Base-by-base conservation (phyloP, 148 eudicot species). In the Agrostemma githago region DNA sequence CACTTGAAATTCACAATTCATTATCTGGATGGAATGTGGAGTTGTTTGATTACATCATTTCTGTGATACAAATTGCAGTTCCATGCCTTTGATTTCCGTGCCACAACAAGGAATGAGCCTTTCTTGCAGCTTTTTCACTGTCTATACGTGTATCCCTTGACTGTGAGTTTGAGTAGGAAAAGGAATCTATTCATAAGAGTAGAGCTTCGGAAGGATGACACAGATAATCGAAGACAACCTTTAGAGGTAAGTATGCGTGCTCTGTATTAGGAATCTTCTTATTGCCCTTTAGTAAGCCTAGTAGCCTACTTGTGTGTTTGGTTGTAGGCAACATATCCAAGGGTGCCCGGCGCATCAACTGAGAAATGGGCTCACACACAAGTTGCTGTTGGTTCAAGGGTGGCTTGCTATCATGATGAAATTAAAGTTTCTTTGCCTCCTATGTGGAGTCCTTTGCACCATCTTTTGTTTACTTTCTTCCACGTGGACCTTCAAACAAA, bases 401-500 rank as follows among this genome's bases (percentile, higher is more conserved):
- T 96, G 34, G 94, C 92, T 76, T 86, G 88, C 82, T 96, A 88
- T 83, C 99, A 96, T 84, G 99, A 96, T 84, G 99, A 92, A 82
- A 44, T 96, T 60, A 96, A 96, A 89, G 96, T 92, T 69, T 85
- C 94, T 69, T 88, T 96, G 70, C 99, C 99, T 66, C 84, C 94
- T 80, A 89, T 85, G 72, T 92, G 96, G 99, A 90, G 92, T 21
- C 92, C 97, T 41, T 46, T 67, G 72, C 99, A 96, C 81, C 99
- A 96, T 85, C 97, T 96, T 80, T 71, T 96, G 79, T 96, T 96
- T 80, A 96, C 99, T 66, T 88, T 96, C 87, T 92, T 82, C 72
- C 99, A 96, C 76, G 85, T 96, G 74, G 99, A 96, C 85, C 97
- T 96, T 77, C 99, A 96, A 84, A 92, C 97, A 38, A 96, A 92